Conservation (phyloP, 352 stramenopile genomes). For the Phytophthora sansomeana region DNA sequence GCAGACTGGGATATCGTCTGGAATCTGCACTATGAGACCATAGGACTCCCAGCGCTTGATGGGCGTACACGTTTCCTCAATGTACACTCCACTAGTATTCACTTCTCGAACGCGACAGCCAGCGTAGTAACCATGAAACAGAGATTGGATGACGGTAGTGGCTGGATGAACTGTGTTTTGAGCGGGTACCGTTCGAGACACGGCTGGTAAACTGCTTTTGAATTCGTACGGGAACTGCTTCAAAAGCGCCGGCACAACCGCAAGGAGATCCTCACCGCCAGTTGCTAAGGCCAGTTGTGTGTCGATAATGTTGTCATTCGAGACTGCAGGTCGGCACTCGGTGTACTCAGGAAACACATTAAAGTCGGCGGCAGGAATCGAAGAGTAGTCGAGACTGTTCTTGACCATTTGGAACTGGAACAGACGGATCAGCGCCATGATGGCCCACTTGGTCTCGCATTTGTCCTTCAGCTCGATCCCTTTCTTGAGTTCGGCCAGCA, state of each 20-base stretch:
- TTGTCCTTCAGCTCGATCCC: conserved; percentile 5
- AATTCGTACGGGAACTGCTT: conserved; percentile 31
- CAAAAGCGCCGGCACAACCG: conserved; percentile 21
- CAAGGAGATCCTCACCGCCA: conserved; percentile 14
- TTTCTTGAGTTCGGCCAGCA: conserved; percentile 13
- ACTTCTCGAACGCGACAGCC: conserved; percentile 26
- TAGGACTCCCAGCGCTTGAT: conserved; percentile 21
- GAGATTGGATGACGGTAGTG: conserved; percentile 15
- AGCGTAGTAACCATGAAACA: conserved; percentile 29
- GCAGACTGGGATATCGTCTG: conserved; percentile 36
- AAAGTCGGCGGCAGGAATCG: conserved; percentile 28
- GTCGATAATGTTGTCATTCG: conserved; percentile 19
- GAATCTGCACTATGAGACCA: conserved; percentile 37
- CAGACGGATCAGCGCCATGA: conserved; percentile 19
- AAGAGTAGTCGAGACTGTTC: conserved; percentile 29
- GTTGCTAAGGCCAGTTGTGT: conserved; percentile 18
- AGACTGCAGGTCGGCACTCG: conserved; percentile 28
- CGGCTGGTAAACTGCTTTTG: conserved; percentile 17
- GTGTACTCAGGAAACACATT: conserved; percentile 36
- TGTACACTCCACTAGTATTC: conserved; percentile 22
- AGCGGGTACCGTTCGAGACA: conserved; percentile 18
- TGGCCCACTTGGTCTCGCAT: conserved; percentile 22
- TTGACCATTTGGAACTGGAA: conserved; percentile 32
- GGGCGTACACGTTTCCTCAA: conserved; percentile 3
- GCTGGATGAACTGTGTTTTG: conserved; percentile 20